Evolutionary conservation across 129 eudicot species (phyloP), one percentile per base, ranked within the genome.

Genomic region (Lactuca saligna): DNA sequence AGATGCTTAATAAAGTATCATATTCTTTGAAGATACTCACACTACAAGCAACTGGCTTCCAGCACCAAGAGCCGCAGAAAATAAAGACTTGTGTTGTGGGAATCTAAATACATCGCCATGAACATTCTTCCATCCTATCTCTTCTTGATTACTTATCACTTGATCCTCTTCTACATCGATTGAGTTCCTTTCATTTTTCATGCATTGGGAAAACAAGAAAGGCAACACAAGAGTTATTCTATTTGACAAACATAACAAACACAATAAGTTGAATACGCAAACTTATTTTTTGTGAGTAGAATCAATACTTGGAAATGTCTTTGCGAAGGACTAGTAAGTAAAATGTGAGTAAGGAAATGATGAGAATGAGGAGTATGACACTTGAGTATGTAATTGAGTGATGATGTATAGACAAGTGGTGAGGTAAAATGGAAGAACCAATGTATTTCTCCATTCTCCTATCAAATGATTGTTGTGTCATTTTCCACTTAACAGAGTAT

Each of bases 51-150:
- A 65, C 65, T 89, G 96, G 41, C 79, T 82, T 15, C 96, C 96
- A 54, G 82, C 80, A 76, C 91, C 95, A 78, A 89, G 78, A 11
- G 90, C 82, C 3, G 94, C 96, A 35, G 91, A 74, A 66, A 89
- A 80, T 65, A 89, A 70, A 10, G 91, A 84, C 79, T 84, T 84
- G 80, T 84, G 71, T 65, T 73, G 79, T 46, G 91, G 96, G 78
- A 66, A 89, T 74, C 94, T 73, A 33, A 89, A 89, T n/a, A 86
- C 87, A 70, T 89, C 96, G 16, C 95, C 94, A 75, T 89, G 96
- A 41, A 86, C 75, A 80, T 79, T 83, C 79, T 89, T 89, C 96
- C 96, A 89, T 34, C 95, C 94, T 8, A 82, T 79, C 44, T 80
- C 94, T 73, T 86, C 95, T 69, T 79, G 88, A 61, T 84, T 79